Evolutionary conservation across 1,284 basidiomycete genomes (phyloP).

Genomic region (Trichosporon faecale): DNA sequence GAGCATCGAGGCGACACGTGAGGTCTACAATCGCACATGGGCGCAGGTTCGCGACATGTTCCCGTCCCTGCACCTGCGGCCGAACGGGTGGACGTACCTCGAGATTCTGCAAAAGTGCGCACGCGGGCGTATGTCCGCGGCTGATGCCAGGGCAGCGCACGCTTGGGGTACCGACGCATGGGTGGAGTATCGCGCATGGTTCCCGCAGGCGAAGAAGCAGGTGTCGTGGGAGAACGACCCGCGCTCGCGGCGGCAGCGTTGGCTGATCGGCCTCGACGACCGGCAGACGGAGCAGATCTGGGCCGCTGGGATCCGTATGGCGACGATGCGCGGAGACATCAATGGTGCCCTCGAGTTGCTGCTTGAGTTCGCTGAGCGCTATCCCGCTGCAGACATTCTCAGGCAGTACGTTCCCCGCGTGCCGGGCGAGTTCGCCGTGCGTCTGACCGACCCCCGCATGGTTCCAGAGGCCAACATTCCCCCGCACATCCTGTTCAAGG

Average conservation of each 20-base stretch:
- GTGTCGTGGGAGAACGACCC: neutral
- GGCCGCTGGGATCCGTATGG: slow-evolving; percentile 38
- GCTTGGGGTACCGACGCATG: slow-evolving; percentile 38
- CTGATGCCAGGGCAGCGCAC: slow-evolving; percentile 26
- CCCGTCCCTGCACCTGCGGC: slow-evolving; percentile 20
- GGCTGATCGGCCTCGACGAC: slow-evolving; percentile 38
- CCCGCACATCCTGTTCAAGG: slow-evolving; percentile 47
- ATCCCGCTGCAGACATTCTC: slow-evolving; percentile 39
- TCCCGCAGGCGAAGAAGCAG: neutral
- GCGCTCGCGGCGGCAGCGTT: slow-evolving; percentile 16
- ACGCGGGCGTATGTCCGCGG: slow-evolving; percentile 19
- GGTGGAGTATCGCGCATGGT: slow-evolving; percentile 32
- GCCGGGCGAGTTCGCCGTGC: slow-evolving; percentile 31
- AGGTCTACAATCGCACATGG: slow-evolving; percentile 38
- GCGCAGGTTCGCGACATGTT: neutral
- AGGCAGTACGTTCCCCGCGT: slow-evolving; percentile 30
- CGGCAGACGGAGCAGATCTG: slow-evolving; percentile 45
- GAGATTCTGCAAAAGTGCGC: slow-evolving; percentile 68
- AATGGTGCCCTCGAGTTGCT: slow-evolving; percentile 22
- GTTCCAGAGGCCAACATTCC: slow-evolving; percentile 47
- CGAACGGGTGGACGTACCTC: slow-evolving; percentile 61
- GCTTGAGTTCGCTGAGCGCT: slow-evolving; percentile 37
- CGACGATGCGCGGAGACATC: slow-evolving; percentile 31
- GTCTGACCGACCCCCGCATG: slow-evolving; percentile 32
- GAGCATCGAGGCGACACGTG: slow-evolving; percentile 56